phyloP scores from a whole-genome alignment of 148 eudicot species.

The Spergularia bocconei region DNA sequence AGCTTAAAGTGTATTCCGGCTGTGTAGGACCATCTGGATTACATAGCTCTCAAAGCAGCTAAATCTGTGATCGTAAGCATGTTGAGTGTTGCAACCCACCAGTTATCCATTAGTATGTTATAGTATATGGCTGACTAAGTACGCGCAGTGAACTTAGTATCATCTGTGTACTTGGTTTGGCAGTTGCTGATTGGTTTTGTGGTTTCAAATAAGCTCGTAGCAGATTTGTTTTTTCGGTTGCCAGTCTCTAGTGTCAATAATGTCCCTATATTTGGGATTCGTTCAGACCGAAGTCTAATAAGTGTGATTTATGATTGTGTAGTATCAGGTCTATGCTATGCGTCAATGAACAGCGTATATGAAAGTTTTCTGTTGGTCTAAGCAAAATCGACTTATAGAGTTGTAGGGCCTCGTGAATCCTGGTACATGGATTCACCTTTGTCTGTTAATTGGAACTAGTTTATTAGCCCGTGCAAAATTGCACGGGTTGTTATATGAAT shows the following conservation, averaged over 20 bases:
- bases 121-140: too few species aligned
- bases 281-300: neutral
- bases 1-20: too few species aligned
- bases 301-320: neutral
- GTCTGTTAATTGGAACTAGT: too few species aligned
- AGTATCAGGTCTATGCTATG: neutral
- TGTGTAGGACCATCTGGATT: too few species aligned
- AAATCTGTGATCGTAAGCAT: too few species aligned
- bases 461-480: too few species aligned
- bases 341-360: neutral
- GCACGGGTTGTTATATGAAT: too few species aligned
- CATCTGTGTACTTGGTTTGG: neutral
- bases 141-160: neutral
- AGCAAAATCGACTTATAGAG: neutral
- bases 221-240: neutral
- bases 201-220: neutral
- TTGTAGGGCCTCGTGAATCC: neutral
- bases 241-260: neutral
- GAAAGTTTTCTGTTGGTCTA: neutral
- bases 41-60: too few species aligned
- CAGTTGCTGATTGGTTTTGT: neutral
- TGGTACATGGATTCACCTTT: too few species aligned
- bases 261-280: neutral
- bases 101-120: too few species aligned
- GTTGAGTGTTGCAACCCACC: too few species aligned